Base-by-base conservation (phyloP, 1,139 yeast species). In the Saccharomycopsis hybrid region DNA sequence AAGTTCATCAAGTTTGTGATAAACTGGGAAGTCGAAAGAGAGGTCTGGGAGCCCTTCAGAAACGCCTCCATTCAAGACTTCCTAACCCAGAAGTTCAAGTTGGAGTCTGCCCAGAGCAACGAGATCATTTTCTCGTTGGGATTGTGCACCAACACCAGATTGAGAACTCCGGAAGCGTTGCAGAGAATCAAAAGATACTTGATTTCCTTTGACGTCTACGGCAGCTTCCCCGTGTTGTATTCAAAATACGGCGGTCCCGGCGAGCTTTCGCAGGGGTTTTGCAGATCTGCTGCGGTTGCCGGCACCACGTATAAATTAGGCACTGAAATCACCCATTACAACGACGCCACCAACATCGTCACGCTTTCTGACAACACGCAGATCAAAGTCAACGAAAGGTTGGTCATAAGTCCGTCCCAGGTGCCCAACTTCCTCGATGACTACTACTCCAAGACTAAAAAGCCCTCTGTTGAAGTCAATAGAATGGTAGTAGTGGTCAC, bases 201-300 rank as follows among this genome's bases (percentile, higher is more conserved):
- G 56, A 71, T 80, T 13, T 86, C 96, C n/a, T 81, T 88, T 61
- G 96, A 90, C 59, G 87, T 90, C 8, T 92, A 89, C 65, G 98
- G 98, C 8, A 83, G 82, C 57, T 94, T 92, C 74, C 97, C 98
- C 1, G 94, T 87, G 27, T 74, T 92, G 70, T 83, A 84, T 59
- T 86, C 95, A 54, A 90, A 88, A 71, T 92, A 83, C 66, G 98
- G 98, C 52, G 95, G 96, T 2, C 94, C 96, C 0, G 97, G 97
- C 46, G 99, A 92, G 67, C 72, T 92, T 35, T 82, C 96, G 5
- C 99, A 92, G 69, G 99, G 97, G 1, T 92, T 92, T 65, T 90
- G 97, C 67, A 77, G 99, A 58, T 85, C 95, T 54, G 97, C 98
- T 3, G 98, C 99, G 11, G 98, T 92, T 55, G 97, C 95, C 32